Conservation (phyloP, 352 stramenopile genomes). For the Pythium diclinum region DNA sequence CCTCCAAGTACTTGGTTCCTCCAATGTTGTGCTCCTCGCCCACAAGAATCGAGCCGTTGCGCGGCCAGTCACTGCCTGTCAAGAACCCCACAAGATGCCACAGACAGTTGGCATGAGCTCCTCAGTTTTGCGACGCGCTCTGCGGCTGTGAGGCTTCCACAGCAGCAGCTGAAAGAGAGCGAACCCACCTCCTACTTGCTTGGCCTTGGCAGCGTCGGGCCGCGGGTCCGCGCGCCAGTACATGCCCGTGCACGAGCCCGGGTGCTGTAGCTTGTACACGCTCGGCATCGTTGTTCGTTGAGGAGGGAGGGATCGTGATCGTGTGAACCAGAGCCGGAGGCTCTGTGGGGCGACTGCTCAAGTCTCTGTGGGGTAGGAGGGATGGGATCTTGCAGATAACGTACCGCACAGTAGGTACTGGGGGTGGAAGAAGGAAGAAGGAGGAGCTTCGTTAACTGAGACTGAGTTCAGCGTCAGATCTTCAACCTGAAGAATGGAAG, state of each 20-base stretch:
- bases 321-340: neutral
- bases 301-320: neutral
- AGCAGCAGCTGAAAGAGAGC: neutral
- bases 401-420: neutral
- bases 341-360: neutral
- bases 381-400: neutral
- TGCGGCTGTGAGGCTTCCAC: neutral
- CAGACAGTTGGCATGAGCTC: neutral
- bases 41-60: slow-evolving; percentile 14
- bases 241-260: slow-evolving; percentile 18
- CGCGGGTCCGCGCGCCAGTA: slow-evolving; percentile 8
- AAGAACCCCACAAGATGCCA: neutral
- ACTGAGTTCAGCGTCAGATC: neutral
- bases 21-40: slow-evolving; percentile 7
- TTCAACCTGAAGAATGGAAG: neutral
- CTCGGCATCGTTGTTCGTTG: neutral
- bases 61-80: slow-evolving; percentile 4
- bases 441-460: neutral
- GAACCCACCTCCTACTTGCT: slow-evolving; percentile 2
- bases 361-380: neutral
- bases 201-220: neutral
- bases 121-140: neutral
- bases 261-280: slow-evolving; percentile 10
- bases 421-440: neutral
- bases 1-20: slow-evolving; percentile 4